Conservation (phyloP, 2,329 filamentous ascomycete genomes). For the Fusarium sulawesiense region DNA sequence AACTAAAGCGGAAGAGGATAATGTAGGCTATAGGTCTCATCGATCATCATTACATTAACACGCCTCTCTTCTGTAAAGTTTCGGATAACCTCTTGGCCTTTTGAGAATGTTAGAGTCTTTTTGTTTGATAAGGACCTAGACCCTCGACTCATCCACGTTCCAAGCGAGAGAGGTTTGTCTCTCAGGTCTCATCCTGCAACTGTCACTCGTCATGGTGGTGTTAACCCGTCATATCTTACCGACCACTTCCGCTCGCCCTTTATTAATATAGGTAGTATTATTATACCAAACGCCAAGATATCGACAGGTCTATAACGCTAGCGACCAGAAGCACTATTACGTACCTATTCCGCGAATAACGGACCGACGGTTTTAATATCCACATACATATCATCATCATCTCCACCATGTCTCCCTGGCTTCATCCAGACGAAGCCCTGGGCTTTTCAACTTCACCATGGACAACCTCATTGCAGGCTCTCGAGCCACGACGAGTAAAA, state of each 20-base stretch:
- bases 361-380: neutral
- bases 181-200: neutral
- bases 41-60: slow-evolving; percentile 2
- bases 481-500: slow-evolving; percentile 27
- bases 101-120: neutral
- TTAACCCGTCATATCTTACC: slow-evolving; percentile 8
- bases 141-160: slow-evolving; percentile 12
- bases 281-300: slow-evolving; percentile 17
- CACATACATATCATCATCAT: slow-evolving; percentile 10
- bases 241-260: slow-evolving; percentile 9
- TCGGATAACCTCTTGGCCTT: slow-evolving; percentile 17
- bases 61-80: slow-evolving; percentile 1
- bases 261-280: neutral
- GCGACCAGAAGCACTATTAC: slow-evolving; percentile 10
- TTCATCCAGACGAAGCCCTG: slow-evolving; percentile 14
- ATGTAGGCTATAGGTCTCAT: neutral
- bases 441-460: slow-evolving; percentile 26
- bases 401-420: slow-evolving; percentile 38
- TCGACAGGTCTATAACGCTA: slow-evolving; percentile 10
- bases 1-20: neutral
- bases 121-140: slow-evolving; percentile 13
- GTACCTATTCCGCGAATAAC: slow-evolving; percentile 3
- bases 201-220: slow-evolving; percentile 19
- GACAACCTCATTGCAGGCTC: slow-evolving; percentile 10
- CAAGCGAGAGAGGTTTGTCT: neutral